Conservation (phyloP, 129 eudicot genomes). For the Kitagawia praeruptora region DNA sequence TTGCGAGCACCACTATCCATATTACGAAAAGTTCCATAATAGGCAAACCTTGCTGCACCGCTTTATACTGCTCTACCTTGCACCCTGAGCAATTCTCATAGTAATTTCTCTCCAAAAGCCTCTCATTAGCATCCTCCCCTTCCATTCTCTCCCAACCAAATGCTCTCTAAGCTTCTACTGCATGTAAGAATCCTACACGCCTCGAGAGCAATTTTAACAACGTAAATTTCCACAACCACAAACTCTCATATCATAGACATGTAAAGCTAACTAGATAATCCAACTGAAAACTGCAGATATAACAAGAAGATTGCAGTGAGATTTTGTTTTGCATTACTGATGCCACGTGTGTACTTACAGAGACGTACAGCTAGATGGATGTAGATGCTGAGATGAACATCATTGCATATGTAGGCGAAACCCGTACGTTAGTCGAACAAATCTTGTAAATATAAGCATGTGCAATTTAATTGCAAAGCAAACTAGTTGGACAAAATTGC, state of each 20-base stretch:
- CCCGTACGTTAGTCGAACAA: too few species aligned
- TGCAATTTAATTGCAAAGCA: too few species aligned
- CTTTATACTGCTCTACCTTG: slow-evolving; percentile 43
- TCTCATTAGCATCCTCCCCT: slow-evolving; percentile 20
- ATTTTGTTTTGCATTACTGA: background rate
- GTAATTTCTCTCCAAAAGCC: slow-evolving; percentile 37
- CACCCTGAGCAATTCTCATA: slow-evolving; percentile 66
- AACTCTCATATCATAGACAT: background rate
- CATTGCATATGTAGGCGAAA: background rate
- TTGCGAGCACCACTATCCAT: slow-evolving; percentile 58
- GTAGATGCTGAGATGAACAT: background rate
- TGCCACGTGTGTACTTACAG: background rate
- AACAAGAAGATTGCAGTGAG: background rate
- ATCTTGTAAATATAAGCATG: too few species aligned
- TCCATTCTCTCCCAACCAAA: slow-evolving; percentile 8
- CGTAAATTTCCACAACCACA: background rate
- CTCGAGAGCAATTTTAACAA: background rate
- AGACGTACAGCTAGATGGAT: background rate
- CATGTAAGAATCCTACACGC: background rate
- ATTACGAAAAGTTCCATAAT: slow-evolving; percentile 40
- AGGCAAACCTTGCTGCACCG: slow-evolving; percentile 39
- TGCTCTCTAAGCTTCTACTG: background rate
- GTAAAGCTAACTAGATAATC: background rate
- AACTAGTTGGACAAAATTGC: too few species aligned
- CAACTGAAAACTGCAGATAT: background rate